Evolutionary conservation across 2,329 filamentous ascomycete species (phyloP).

Genomic region (Fusarium fracticaudum): DNA sequence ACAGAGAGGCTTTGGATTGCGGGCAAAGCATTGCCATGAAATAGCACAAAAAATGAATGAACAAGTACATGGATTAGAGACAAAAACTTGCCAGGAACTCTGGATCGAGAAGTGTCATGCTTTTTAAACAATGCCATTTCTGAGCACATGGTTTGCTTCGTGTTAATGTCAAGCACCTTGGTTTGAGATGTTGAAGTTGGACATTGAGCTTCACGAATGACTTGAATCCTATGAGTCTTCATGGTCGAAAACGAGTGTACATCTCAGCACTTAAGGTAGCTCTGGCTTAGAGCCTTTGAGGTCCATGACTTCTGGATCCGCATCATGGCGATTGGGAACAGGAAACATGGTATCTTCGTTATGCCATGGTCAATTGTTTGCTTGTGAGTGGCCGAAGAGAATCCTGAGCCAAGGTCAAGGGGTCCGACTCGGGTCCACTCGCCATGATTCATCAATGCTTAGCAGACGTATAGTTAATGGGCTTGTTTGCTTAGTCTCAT

Average conservation of each 20-base stretch:
- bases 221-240: background rate
- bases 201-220: background rate
- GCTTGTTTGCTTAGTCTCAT: background rate
- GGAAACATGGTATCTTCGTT: background rate
- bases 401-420: background rate
- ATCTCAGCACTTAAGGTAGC: background rate
- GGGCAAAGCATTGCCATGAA: background rate
- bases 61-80: background rate
- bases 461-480: background rate
- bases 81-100: background rate
- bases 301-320: background rate
- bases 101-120: background rate
- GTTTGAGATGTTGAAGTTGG: background rate
- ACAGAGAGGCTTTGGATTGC: background rate
- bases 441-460: background rate
- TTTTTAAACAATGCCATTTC: background rate
- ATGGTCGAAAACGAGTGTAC: background rate
- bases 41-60: background rate
- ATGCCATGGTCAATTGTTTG: slow-evolving; percentile 25
- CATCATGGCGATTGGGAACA: background rate
- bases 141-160: background rate
- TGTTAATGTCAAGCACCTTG: background rate
- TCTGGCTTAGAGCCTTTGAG: background rate
- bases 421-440: background rate
- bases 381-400: slow-evolving; percentile 17